Evolutionary conservation across 495 filamentous ascomycete genomes (phyloP), one percentile per base, ranked within the genome.

Genomic region (Podospora pseudopauciseta): DNA sequence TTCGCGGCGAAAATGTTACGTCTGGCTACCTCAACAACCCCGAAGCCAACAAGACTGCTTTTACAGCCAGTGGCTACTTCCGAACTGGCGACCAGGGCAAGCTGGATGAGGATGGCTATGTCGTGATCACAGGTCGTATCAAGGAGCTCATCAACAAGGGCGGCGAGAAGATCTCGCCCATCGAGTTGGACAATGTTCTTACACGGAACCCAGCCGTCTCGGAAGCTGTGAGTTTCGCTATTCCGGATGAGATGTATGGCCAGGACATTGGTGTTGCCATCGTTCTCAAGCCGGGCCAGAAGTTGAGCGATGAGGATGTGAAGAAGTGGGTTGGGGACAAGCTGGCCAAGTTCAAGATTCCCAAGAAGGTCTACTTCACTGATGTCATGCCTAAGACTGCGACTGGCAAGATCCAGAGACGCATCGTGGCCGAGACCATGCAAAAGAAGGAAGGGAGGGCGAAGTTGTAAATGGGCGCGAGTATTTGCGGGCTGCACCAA

Each of bases 141-240:
- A 94, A 94, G 83, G 91, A 94, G 76, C 81, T 94, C 27, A 93
- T 94, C 77, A 92, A 93, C 77, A 91, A 91, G 76, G 91, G 89
- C 44, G 91, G 91, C 11, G 91, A 94, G 76, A 93, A 93, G 78
- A 92, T 94, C 70, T 88, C 86, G 62, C 92, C 92, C 2, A 91
- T 94, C 61, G 92, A 96, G 78, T 77, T 96, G 20, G 92, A 96
- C 73, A 94, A 96, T 65, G 86, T 89, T 4, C 74, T 94, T 2
- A 81, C 89, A 7, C 81, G 87, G 53, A 86, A 94, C 73, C 86
- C 88, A 20, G 83, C 85, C 30, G 87, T 94, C 1, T 79, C 82
- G 2, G 92, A 96, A 78, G 92, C 91, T 5, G 91, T 94, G 0
- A 89, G 87, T 77, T 94, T 96, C 74, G 91, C 92, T 5, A 83